Evolutionary conservation across 2,329 filamentous ascomycete species (phyloP), one percentile per base, ranked within the genome.

Genomic region (Colletotrichum eleusines): DNA sequence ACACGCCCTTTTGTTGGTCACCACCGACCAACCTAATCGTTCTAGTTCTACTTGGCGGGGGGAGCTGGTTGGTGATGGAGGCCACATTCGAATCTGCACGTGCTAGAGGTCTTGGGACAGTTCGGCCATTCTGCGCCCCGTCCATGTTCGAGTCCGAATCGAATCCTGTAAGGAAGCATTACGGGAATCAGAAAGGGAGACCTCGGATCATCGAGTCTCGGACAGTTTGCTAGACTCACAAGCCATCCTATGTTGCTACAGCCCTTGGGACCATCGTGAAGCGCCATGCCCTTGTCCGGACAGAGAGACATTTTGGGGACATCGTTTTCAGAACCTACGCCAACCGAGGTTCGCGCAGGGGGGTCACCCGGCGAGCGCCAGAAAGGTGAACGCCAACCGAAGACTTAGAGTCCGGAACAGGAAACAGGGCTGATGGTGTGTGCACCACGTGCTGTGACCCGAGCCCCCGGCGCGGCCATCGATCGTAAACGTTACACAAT

Each of bases 341-440:
- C 16, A 53, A n/a, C 26, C 16, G n/a, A n/a, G n/a, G n/a, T 33
- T 23, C 50, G 42, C 26, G 48, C 16, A 46, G 40, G 58, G 58
- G 40, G 50, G 20, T 53, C 38, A 23, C 50, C 40, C 48, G 51
- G 50, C 64, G 31, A 63, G 51, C 46, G 28, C 42, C 35, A 58
- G n/a, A 51, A 46, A 63, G 38, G 12, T 46, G 42, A 68, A 67
- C 48, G 35, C 66, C 64, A 71, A 59, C 53, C 53, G 42, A 31
- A 40, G 28, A 48, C 35, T 31, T 53, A 31, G 53, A 40, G 44
- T 58, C 58, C 51, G 51, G 68, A 6, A 59, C 58, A 57, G 40
- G 38, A 61, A 58, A 63, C 68, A 71, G 68, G 68, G 68, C 64
- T 71, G 68, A 68, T 53, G 46, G 64, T 53, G 58, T 68, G 38